Evolutionary conservation across 257 asterid genomes (phyloP).

Genomic region (Solanum pimpinellifolium): DNA sequence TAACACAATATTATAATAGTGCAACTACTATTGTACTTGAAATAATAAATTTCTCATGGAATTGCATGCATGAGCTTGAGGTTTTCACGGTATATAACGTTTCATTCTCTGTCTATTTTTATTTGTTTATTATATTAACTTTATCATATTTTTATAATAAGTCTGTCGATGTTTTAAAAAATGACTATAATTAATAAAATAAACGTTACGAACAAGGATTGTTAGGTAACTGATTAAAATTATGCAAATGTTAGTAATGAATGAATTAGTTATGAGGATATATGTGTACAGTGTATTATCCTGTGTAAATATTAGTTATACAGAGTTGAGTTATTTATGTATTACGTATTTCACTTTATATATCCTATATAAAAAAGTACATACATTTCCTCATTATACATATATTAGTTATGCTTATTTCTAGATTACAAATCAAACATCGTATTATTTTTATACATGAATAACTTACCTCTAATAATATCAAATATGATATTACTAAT

Average conservation of each 20-base stretch:
- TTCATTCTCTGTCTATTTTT: background rate
- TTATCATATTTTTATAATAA: accelerated
- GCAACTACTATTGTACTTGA: background rate
- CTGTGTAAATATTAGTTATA: no score
- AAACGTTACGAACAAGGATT: background rate
- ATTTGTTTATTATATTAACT: background rate
- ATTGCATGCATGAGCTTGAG: background rate
- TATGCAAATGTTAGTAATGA: no score
- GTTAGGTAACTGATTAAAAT: no score
- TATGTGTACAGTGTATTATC: no score
- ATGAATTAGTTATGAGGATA: no score
- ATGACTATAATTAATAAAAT: no score
- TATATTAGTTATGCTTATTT: no score
- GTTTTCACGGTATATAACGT: background rate
- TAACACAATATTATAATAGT: background rate
- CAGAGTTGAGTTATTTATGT: background rate
- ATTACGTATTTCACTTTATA: no score
- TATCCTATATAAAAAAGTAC: no score
- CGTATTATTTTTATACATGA: no score
- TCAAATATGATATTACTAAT: no score
- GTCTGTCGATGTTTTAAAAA: accelerated
- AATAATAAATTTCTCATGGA: background rate
- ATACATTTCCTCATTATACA: background rate
- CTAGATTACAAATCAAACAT: background rate
- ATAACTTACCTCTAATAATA: no score